Base-by-base conservation (phyloP, 2,329 filamentous ascomycete species). In the Talaromyces pinophilus region DNA sequence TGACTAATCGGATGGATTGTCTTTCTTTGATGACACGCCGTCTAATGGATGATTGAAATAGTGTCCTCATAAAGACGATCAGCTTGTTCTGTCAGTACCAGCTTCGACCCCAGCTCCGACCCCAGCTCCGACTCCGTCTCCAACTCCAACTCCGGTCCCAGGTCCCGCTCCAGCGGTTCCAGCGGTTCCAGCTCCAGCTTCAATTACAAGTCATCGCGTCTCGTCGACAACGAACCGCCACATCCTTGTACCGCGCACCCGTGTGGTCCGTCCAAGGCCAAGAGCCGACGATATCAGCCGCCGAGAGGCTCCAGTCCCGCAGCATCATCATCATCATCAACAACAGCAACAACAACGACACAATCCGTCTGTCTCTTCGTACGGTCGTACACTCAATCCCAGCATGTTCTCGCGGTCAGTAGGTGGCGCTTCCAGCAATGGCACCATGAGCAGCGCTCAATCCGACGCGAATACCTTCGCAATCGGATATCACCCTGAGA, bases 391-490 rank as follows among this genome's bases (percentile, higher is more conserved):
- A 19, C 8, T 38, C 5, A 22, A 22, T 19, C 28, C 25, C 15
- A 63, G 35, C n/a, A 42, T 55, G 8, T 55, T 55, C 35, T 54
- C 61, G 5, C n/a, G 35, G 15, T 33, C 46, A 19, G 61, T 28
- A 19, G 54, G 54, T n/a, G 54, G 33, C 4, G 19, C n/a, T 17
- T 15, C 33, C 11, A 57, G 33, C 15, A 57, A 38, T 17, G 50
- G 50, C 33, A 57, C 54, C 33, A 30, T 25, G 13, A 42, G 3
- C 15, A 38, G 17, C 35, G 7, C 17, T 4, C 48, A 28, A 15
- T 33, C 61, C 13, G 48, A 55, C 7, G 48, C 35, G 5, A 63
- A 22, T 10, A 44, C n/a, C 54, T 38, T 55, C 48, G 35, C 5
- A 15, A 7, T 5, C 5, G 40, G 2, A 2, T 5, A 55, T 30